Conservation (phyloP, 73 alveolate genomes). For the Symbiodinium pilosum region DNA sequence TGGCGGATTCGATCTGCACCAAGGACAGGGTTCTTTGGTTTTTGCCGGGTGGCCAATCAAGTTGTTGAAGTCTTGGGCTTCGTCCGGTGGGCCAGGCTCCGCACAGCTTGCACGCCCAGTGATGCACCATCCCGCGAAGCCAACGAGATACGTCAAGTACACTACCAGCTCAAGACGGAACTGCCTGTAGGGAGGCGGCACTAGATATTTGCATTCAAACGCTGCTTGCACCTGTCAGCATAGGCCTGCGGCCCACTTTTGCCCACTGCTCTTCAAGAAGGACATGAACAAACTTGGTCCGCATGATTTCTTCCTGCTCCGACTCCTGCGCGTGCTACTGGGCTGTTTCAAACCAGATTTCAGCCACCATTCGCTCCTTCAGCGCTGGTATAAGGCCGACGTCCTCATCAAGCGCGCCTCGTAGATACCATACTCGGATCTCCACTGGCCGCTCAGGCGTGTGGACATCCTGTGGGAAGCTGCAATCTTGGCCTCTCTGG, state of each 20-base stretch:
- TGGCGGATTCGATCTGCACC: too few relatives aligned
- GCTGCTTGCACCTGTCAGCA: neutral
- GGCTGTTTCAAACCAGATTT: neutral
- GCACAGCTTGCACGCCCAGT: slow-evolving; percentile 85
- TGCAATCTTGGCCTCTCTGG: neutral
- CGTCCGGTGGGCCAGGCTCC: slow-evolving; percentile 37
- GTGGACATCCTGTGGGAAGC: neutral
- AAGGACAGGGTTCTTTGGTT: too few relatives aligned
- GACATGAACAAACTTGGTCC: slow-evolving; percentile 79
- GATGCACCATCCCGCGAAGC: slow-evolving; percentile 56
- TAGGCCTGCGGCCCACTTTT: slow-evolving; percentile 19
- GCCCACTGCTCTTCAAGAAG: slow-evolving; percentile 88
- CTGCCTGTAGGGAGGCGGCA: slow-evolving; percentile 36
- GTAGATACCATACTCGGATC: slow-evolving; percentile 72
- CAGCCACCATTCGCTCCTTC: neutral
- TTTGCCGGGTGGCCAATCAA: neutral
- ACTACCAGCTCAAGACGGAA: slow-evolving; percentile 42
- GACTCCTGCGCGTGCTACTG: slow-evolving; percentile 35
- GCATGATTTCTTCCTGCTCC: slow-evolving; percentile 84
- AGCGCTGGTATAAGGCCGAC: slow-evolving; percentile 81
- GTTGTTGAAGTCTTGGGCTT: slow-evolving; percentile 17
- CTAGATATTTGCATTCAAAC: neutral
- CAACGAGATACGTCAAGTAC: slow-evolving; percentile 24
- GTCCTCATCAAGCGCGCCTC: slow-evolving; percentile 83
- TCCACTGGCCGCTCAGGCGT: slow-evolving; percentile 70